Conservation (phyloP, 2,329 filamentous ascomycete species). For the Pezicula radicicola region DNA sequence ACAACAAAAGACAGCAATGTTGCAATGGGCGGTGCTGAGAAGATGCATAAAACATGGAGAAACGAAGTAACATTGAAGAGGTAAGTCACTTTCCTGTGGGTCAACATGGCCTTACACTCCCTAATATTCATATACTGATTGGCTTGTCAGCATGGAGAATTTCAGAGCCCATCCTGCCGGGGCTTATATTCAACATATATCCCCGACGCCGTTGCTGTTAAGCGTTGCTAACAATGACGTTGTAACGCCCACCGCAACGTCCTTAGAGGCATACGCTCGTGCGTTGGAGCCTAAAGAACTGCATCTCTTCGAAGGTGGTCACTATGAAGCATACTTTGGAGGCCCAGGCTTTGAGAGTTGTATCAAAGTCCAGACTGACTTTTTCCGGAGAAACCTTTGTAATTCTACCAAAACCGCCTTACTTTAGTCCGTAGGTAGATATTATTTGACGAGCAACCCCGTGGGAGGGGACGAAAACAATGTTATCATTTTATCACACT, state of each 20-base stretch:
- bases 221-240: conserved; percentile 31
- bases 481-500: too few relatives aligned
- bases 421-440: too few relatives aligned
- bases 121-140: too few relatives aligned
- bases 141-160: conserved; percentile 14
- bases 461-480: too few relatives aligned
- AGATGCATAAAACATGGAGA: conserved; percentile 32
- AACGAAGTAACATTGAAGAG: conserved; percentile 34
- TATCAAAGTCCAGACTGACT: too few relatives aligned
- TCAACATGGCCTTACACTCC: too few relatives aligned
- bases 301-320: conserved; percentile 32
- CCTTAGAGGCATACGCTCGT: conserved; percentile 32
- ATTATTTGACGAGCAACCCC: too few relatives aligned
- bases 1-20: conserved; percentile 31
- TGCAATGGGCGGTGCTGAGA: conserved; percentile 31
- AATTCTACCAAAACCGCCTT: too few relatives aligned
- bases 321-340: conserved; percentile 34
- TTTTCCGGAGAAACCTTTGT: too few relatives aligned
- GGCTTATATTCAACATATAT: conserved; percentile 32
- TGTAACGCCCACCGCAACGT: conserved; percentile 29
- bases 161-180: conserved; percentile 24
- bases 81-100: too few relatives aligned
- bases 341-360: too few relatives aligned
- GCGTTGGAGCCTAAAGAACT: conserved; percentile 37
- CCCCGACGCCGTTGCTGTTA: conserved; percentile 36